These are phyloP conservation scores for Danielia oregonensis DNA, from an alignment of 805 yeast species.

Conservation along the genomic window DNA sequence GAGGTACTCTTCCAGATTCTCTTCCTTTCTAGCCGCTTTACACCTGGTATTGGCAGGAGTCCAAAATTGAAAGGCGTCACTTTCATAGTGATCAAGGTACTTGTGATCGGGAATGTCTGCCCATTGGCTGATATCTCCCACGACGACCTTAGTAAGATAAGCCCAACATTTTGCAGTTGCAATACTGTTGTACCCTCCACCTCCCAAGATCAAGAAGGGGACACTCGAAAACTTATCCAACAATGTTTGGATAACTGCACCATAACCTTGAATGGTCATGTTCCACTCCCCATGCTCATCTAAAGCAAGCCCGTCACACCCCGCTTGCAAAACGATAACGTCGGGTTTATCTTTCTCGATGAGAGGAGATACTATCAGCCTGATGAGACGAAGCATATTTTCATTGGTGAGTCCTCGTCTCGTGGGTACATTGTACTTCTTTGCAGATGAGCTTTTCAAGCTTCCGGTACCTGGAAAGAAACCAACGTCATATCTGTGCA, in stretches of 20 bases:
- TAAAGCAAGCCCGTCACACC: constrained; percentile 69
- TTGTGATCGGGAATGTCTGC: constrained; percentile 52
- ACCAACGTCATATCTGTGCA: constrained; percentile 63
- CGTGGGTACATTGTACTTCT: constrained; percentile 51
- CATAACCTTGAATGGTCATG: constrained; percentile 50
- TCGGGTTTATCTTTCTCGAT: constrained; percentile 40
- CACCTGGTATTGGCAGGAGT: constrained; percentile 23
- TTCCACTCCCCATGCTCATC: constrained; percentile 71
- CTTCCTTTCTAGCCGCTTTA: constrained; percentile 26
- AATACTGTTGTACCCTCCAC: constrained; percentile 70
- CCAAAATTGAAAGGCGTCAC: constrained; percentile 51
- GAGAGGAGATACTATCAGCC: constrained; percentile 42
- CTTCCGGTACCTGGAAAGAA: constrained; percentile 74
- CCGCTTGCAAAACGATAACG: constrained; percentile 61
- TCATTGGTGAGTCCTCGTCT: constrained; percentile 53
- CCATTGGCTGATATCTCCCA: constrained; percentile 26
- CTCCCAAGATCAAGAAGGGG: constrained; percentile 58
- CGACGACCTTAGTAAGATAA: constrained; percentile 29
- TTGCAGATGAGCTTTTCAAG: constrained; percentile 30
- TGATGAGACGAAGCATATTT: constrained; percentile 19
- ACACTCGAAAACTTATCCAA: constrained; percentile 13
- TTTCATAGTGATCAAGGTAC: constrained; percentile 37
- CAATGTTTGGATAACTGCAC: constrained; percentile 26
- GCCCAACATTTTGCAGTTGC: constrained; percentile 65
- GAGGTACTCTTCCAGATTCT: constrained; percentile 20